Base-by-base conservation (phyloP, 2,329 filamentous ascomycete genomes). In the Beauveria caledonica region DNA sequence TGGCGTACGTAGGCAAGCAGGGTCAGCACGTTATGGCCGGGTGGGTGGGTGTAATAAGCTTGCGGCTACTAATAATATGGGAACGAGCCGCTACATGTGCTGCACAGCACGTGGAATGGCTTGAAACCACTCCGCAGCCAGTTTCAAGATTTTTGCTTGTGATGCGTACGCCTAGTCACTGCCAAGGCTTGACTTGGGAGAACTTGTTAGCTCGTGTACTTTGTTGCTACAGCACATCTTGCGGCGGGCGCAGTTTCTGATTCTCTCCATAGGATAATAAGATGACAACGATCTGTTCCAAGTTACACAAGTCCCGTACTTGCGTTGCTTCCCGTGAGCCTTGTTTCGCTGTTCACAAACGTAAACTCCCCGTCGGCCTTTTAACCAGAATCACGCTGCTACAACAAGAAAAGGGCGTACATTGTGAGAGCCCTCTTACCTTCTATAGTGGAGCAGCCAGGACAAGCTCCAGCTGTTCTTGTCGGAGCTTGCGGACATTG, bases 401-500 rank as follows among this genome's bases (percentile, higher is more conserved):
- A 23, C 6, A 56, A 46, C n/a, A 10, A 56, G 27, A 56, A 39
- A 19, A 46, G 23, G 52, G 52, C 40, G 33, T 45, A 45, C 52
- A 33, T 11, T 15, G 10, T 23, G 40, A 19, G 36, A 25, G 21
- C 23, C 21, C 8, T 17, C 39, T 8, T 19, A n/a, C 25, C 25
- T 45, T 36, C 7, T 33, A 10, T 21, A 23, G 53, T 56, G 53
- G 53, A 56, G 40, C 53, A 23, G 4, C 40, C 27, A 10, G 53
- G 42, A 55, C 23, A 29, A 27, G 23, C 17, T 19, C 9, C n/a
- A 27, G 49, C 25, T 46, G 15, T 15, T 15, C 9, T 19, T n/a
- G 53, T 46, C 53, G 53, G 53, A 56, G 9, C 42, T 56, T 39
- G 53, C 53, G 53, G 53, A 56, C 53, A 56, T 56, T 39, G 53